Evolutionary conservation across 257 asterid species (phyloP), one percentile per base, ranked within the genome.

Genomic region (Orobanche coerulescens): DNA sequence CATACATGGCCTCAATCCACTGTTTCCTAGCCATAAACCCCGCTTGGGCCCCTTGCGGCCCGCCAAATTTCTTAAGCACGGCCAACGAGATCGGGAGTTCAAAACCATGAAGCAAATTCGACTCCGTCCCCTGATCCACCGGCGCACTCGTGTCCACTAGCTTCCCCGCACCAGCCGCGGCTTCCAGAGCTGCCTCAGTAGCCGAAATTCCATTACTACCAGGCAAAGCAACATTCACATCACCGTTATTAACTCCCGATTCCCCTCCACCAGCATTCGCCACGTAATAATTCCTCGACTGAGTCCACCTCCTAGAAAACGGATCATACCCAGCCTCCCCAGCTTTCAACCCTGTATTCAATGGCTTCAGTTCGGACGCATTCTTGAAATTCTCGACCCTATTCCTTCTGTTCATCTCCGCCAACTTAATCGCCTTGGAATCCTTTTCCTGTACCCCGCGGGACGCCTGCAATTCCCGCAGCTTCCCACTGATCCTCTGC

Each of bases 321-420:
- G 98, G 98, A 65, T 92, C 98, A 9, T 92, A 88, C 20, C 95
- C 98, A 11, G 85, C 95, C 63, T 92, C 94, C 9, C 98, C 97
- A 33, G 94, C 94, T 75, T 78, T 82, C 61, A 86, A 65, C 53
- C 82, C 69, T 16, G 77, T 61, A 57, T 73, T 81, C 24, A 75
- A 78, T 0, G 78, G 86, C 71, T 78, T 89, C 77, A 77, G 36
- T 37, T 84, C 94, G 0, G 98, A 92, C 24, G 98, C 98, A 60
- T 84, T 88, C 62, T 75, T 88, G 75, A 92, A 92, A 78, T 92
- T 88, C 78, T 88, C 98, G 6, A 67, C 92, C 79, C 95, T 65
- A 78, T 91, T 91, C 75, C 67, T 85, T 50, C 82, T 77, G 84
- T 91, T 91, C 96, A 91, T 91, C 68, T 91, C 98, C 34, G 95